These are phyloP conservation scores for Colletotrichum tanaceti DNA, from an alignment of 2,329 filamentous ascomycete species.

Conservation along the genomic window DNA sequence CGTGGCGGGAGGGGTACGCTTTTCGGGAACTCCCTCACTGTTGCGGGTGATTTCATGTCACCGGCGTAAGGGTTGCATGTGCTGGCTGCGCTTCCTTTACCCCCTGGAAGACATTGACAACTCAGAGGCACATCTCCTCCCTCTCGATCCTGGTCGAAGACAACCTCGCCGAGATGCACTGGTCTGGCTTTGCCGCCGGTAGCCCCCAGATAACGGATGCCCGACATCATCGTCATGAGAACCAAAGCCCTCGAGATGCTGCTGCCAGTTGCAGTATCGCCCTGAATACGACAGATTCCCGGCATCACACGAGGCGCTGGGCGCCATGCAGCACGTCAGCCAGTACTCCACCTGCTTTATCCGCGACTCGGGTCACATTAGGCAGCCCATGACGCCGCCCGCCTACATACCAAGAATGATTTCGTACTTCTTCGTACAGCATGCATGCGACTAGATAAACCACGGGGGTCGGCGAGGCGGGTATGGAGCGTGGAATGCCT, in stretches of 20 bases:
- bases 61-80: conserved; percentile 42
- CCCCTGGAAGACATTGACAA: conserved; percentile 30
- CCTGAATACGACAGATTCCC: neutral
- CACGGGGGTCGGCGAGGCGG: conserved; percentile 11
- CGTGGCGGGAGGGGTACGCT: conserved; percentile 22
- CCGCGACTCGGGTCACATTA: conserved; percentile 17
- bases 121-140: conserved; percentile 37
- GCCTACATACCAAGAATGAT: conserved; percentile 13
- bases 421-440: conserved; percentile 18
- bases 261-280: conserved; percentile 6
- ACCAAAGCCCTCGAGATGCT: conserved; percentile 1
- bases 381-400: conserved; percentile 12
- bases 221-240: conserved; percentile 19
- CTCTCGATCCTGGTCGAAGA: conserved; percentile 21
- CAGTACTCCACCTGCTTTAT: conserved; percentile 7
- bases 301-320: conserved; percentile 9
- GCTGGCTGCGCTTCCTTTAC: conserved; percentile 31
- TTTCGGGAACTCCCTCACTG: conserved; percentile 14
- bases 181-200: conserved; percentile 32
- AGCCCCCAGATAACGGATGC: conserved; percentile 13
- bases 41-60: conserved; percentile 29
- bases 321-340: conserved; percentile 19
- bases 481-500: conserved; percentile 20
- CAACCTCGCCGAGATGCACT: conserved; percentile 30
- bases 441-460: conserved; percentile 9